Evolutionary conservation across 768 basidiomycete species (phyloP), one percentile per base, ranked within the genome.

Genomic region (Leucocoprinus leucothites): DNA sequence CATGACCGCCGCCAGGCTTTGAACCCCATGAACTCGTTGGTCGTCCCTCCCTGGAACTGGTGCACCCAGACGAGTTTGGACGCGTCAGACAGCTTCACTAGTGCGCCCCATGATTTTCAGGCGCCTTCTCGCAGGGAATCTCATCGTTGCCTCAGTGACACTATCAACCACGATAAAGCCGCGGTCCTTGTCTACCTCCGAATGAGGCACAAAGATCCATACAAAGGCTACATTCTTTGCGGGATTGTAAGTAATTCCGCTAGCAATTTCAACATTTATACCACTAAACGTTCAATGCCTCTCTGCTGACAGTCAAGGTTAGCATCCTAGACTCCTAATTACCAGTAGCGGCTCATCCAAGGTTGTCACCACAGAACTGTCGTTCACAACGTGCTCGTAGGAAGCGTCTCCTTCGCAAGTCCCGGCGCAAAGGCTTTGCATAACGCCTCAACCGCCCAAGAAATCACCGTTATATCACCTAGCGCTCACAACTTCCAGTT

Each of bases 401-500:
- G 89, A 35, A 87, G 86, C 59, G 84, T 92, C 28, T 89, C 90
- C 1, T 89, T 87, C 63, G 89, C 89, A 3, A 79, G 80, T 43
- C 85, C 87, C 8, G 85, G 85, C 7, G 81, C 82, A 21, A 89
- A 89, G 65, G 85, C 87, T 0, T 75, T 91, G 61, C 87, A 91
- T 63, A 90, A 85, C 62, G 87, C 86, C 14, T 89, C 89, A 13
- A 91, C 89, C 0, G 90, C 89, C 0, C 88, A 90, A 68, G 89
- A 91, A 70, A 82, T 91, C 58, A 82, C 82, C 18, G 82, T 91
- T 26, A 79, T 91, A 50, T 82, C 87, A 1, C 86, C 87, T 34
- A 71, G 68, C 24, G 77, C 79, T 5, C 67, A 72, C 22, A 77
- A 79, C 60, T 79, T 82, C 56, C 75, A 83, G 60, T 79, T 80